Conservation (phyloP, 2,329 filamentous ascomycete species). For the Colletotrichum sp. region DNA sequence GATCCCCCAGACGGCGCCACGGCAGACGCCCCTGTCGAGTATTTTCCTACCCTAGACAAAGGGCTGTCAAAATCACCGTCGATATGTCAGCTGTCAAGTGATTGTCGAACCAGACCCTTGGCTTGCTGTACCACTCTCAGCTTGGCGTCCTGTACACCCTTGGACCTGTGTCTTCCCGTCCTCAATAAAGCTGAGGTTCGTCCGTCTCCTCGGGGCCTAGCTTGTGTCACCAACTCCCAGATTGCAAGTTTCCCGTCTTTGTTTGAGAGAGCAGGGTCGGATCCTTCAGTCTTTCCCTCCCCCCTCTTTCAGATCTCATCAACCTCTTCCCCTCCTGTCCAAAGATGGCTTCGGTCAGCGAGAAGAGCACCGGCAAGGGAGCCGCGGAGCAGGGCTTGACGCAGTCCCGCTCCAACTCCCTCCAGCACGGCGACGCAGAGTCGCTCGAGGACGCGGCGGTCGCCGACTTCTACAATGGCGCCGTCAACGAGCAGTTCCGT, state of each 20-base stretch:
- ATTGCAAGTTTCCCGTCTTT: constrained; percentile 5
- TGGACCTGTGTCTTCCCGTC: not conserved
- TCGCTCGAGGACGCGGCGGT: constrained; percentile 30
- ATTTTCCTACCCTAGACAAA: not conserved
- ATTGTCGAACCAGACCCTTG: not conserved
- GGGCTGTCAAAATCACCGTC: not conserved
- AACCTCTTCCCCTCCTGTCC: not conserved
- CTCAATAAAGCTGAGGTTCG: constrained; percentile 1
- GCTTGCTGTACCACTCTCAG: not conserved
- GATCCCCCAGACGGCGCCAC: not conserved
- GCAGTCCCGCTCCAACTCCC: constrained; percentile 3
- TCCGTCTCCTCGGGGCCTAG: not conserved
- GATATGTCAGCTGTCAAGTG: constrained; percentile 1
- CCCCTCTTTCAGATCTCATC: not conserved
- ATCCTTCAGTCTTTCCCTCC: not conserved
- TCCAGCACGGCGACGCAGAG: constrained; percentile 3
- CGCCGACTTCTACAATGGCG: constrained; percentile 40
- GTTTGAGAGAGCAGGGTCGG: constrained; percentile 18
- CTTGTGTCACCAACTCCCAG: not conserved
- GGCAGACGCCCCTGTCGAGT: constrained; percentile 3
- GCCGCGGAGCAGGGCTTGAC: not conserved
- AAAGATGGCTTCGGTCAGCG: constrained; percentile 7
- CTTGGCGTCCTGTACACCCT: not conserved
- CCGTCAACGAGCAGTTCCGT: constrained; percentile 33
- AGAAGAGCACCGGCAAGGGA: constrained; percentile 9